Evolutionary conservation across 257 asterid genomes (phyloP).

Genomic region (Anisodus acutangulus): DNA sequence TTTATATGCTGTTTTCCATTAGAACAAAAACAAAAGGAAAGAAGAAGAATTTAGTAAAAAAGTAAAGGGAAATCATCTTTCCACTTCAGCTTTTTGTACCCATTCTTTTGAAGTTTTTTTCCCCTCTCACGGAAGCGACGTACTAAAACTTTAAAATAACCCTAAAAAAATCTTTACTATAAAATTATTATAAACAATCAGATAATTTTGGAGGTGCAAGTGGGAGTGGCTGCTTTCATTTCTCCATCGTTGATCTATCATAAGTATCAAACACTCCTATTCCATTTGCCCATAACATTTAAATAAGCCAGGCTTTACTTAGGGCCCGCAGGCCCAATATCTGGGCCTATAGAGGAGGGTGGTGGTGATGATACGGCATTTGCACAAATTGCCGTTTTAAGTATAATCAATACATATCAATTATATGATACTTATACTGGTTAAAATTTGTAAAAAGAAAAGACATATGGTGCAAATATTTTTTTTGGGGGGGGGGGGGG

Average conservation of each 20-base stretch:
- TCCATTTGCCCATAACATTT: background rate
- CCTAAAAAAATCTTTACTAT: background rate
- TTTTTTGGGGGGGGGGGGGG: background rate
- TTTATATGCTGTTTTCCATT: slow-evolving; percentile 29
- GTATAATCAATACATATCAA: too few species aligned
- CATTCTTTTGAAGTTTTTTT: slow-evolving; percentile 29
- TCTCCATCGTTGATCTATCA: slow-evolving; percentile 26
- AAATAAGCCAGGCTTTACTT: slow-evolving; percentile 7
- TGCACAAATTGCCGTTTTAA: slow-evolving; percentile 14
- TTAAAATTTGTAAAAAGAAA: too few species aligned
- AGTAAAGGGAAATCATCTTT: slow-evolving; percentile 28
- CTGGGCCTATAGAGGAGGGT: background rate
- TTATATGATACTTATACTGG: background rate
- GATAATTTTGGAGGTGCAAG: slow-evolving; percentile 26
- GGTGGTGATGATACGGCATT: background rate
- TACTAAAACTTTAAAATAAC: slow-evolving; percentile 28
- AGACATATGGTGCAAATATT: background rate
- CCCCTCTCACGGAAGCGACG: slow-evolving; percentile 34
- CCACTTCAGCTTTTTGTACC: slow-evolving; percentile 36
- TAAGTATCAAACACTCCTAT: background rate
- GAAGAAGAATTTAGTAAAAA: background rate
- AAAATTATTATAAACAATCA: background rate
- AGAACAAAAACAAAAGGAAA: background rate
- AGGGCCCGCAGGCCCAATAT: slow-evolving; percentile 4
- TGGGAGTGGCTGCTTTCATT: slow-evolving; percentile 30